Conservation (phyloP, 2,329 filamentous ascomycete species). For the Fusarium chlamydosporum region DNA sequence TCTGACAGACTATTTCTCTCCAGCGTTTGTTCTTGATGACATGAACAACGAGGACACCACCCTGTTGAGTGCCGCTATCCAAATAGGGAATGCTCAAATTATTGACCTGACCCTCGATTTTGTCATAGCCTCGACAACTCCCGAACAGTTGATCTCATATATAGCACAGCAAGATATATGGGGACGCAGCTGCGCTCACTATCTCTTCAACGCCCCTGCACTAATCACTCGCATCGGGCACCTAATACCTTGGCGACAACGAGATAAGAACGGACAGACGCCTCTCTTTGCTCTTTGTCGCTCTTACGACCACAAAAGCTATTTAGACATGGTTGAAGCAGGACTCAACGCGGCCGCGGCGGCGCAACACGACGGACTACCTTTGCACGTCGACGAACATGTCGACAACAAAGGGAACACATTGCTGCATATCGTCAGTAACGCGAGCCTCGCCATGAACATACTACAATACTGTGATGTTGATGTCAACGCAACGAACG, state of each 20-base stretch:
- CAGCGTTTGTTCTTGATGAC: slow-evolving; percentile 81
- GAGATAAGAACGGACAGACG: slow-evolving; percentile 97
- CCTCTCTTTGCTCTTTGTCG: slow-evolving; percentile 94
- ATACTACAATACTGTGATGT: slow-evolving; percentile 89
- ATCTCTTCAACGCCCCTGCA: slow-evolving; percentile 90
- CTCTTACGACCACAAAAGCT: slow-evolving; percentile 93
- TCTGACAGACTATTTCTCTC: slow-evolving; percentile 80
- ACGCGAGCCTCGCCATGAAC: slow-evolving; percentile 79
- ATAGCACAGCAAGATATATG: slow-evolving; percentile 82
- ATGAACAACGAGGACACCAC: slow-evolving; percentile 92
- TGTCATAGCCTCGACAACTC: slow-evolving; percentile 70
- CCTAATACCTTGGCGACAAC: slow-evolving; percentile 87
- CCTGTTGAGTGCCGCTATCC: slow-evolving; percentile 89
- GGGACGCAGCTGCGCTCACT: slow-evolving; percentile 93
- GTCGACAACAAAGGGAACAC: slow-evolving; percentile 95
- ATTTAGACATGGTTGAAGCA: slow-evolving; percentile 87
- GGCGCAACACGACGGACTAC: slow-evolving; percentile 81
- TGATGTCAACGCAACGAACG: slow-evolving; percentile 96
- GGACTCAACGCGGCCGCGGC: slow-evolving; percentile 81
- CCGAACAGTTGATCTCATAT: slow-evolving; percentile 74
- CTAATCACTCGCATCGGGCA: slow-evolving; percentile 83
- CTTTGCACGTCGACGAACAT: slow-evolving; percentile 93
- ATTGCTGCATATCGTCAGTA: slow-evolving; percentile 93
- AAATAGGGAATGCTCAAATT: slow-evolving; percentile 81
- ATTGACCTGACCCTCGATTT: slow-evolving; percentile 82